A percentile compares a stretch with the other conserved stretches of the same genome.
Conservation (phyloP, 2,329 filamentous ascomycete species). For the Cordyceps farinosa region DNA sequence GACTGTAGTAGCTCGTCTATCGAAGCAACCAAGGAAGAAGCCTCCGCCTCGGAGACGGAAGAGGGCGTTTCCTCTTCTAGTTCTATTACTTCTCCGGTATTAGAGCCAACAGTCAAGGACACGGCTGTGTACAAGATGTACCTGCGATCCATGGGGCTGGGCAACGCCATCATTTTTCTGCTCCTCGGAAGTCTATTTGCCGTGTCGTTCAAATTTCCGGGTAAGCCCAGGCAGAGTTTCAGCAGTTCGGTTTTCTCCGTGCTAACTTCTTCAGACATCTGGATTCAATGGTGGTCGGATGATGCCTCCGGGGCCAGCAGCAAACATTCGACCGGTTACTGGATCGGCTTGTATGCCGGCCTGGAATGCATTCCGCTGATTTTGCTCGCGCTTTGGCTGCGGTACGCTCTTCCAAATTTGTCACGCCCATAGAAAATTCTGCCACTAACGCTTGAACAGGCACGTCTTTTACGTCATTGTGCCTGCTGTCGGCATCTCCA, state of each 20-base stretch:
- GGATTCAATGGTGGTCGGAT: constrained; percentile 12
- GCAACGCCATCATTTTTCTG: background rate
- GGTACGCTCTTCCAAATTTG: background rate
- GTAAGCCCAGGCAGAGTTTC: background rate
- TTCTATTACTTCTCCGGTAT: background rate
- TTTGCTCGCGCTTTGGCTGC: background rate
- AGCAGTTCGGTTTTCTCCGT: background rate
- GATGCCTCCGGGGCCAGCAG: background rate
- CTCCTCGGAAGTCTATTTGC: background rate
- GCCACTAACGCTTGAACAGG: background rate
- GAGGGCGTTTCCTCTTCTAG: background rate
- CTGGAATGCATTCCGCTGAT: constrained; percentile 1
- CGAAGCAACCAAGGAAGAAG: background rate
- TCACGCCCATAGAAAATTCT: background rate
- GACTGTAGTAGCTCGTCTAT: too few species aligned
- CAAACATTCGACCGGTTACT: background rate
- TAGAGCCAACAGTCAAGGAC: background rate
- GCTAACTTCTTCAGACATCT: background rate
- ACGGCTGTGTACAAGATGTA: constrained; percentile 7
- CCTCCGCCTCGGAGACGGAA: background rate
- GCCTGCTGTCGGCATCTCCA: background rate
- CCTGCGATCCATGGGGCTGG: background rate
- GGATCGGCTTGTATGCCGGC: background rate
- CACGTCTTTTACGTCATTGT: background rate
- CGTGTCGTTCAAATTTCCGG: background rate